Evolutionary conservation across 2,329 filamentous ascomycete species (phyloP).

Genomic region (Trichoderma aggressivum): DNA sequence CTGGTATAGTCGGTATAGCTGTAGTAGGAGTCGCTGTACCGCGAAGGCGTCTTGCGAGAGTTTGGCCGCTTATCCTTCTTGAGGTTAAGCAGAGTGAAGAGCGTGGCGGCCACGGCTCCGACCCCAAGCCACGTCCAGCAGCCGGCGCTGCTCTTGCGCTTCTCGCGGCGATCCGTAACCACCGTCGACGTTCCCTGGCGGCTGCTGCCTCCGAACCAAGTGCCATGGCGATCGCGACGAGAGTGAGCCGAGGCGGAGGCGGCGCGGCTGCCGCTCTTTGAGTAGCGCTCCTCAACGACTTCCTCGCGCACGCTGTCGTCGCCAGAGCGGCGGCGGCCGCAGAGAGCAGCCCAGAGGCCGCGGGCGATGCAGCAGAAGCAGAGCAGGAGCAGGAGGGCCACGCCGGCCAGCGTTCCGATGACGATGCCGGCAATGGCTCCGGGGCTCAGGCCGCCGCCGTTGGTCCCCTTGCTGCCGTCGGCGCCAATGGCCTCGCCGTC

Average conservation of each 20-base stretch:
- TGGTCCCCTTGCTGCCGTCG: constrained; percentile 37
- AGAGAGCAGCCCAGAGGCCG: constrained; percentile 60
- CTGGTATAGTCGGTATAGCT: constrained; percentile 46
- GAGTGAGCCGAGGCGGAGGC: constrained; percentile 43
- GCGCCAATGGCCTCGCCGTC: constrained; percentile 41
- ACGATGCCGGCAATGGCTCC: constrained; percentile 81
- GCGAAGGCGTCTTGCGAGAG: constrained; percentile 39
- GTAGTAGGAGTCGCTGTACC: constrained; percentile 53
- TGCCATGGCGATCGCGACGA: constrained; percentile 51
- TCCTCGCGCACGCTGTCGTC: constrained; percentile 44
- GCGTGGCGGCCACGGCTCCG: constrained; percentile 48
- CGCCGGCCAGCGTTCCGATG: constrained; percentile 66
- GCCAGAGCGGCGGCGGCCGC: constrained; percentile 54
- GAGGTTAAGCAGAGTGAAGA: constrained; percentile 54
- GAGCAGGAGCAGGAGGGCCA: constrained; percentile 63
- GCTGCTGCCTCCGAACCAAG: constrained; percentile 55
- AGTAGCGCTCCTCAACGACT: constrained; percentile 61
- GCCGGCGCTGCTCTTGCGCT: constrained; percentile 49
- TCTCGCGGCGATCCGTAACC: constrained; percentile 42
- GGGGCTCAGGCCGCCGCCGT: constrained; percentile 53
- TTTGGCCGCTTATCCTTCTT: constrained; percentile 48
- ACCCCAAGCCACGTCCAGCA: constrained; percentile 53
- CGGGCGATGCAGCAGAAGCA: constrained; percentile 72
- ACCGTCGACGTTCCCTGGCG: constrained; percentile 42
- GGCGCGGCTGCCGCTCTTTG: constrained; percentile 39